phyloP scores from a whole-genome alignment of 2,329 filamentous ascomycete species.

The Furcasterigmium furcatum region DNA sequence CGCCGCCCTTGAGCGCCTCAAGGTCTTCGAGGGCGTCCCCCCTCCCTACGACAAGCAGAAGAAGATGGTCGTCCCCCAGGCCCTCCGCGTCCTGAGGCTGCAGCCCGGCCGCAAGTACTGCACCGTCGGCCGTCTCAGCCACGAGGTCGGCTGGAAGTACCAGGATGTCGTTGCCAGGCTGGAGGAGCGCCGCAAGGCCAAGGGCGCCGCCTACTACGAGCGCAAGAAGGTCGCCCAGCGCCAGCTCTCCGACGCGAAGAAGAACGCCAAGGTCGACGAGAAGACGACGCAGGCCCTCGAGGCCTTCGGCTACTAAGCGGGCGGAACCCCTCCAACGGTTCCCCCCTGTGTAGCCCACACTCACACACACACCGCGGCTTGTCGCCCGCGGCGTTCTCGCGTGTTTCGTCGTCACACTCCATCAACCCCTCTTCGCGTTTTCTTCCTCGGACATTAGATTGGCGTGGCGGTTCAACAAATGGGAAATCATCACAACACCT shows the following conservation, averaged over 20 bases:
- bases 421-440: conserved; percentile 40
- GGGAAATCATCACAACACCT: conserved; percentile 29
- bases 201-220: conserved; percentile 99
- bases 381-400: conserved; percentile 7
- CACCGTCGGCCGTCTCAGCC: conserved; percentile 94
- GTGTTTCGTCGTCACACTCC: conserved; percentile 29
- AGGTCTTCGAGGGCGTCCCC: conserved; percentile 99
- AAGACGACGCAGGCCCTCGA: conserved; percentile 88
- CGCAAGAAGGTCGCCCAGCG: conserved; percentile 96
- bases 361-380: background rate
- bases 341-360: conserved; percentile 5
- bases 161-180: conserved; percentile 97
- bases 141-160: conserved; percentile 99
- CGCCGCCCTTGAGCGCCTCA: conserved; percentile 95
- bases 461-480: conserved; percentile 46
- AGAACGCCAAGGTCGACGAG: conserved; percentile 80
- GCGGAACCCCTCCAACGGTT: conserved; percentile 6
- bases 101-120: conserved; percentile 99
- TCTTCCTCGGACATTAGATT: conserved; percentile 41
- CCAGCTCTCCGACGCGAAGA: conserved; percentile 90
- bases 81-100: conserved; percentile 90
- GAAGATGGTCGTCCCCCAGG: conserved; percentile 98
- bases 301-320: conserved; percentile 79
- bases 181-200: conserved; percentile 99
- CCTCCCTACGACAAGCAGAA: conserved; percentile 99